phyloP scores from a whole-genome alignment of 2,329 filamentous ascomycete species.

The Coccinonectria pachysandricola region DNA sequence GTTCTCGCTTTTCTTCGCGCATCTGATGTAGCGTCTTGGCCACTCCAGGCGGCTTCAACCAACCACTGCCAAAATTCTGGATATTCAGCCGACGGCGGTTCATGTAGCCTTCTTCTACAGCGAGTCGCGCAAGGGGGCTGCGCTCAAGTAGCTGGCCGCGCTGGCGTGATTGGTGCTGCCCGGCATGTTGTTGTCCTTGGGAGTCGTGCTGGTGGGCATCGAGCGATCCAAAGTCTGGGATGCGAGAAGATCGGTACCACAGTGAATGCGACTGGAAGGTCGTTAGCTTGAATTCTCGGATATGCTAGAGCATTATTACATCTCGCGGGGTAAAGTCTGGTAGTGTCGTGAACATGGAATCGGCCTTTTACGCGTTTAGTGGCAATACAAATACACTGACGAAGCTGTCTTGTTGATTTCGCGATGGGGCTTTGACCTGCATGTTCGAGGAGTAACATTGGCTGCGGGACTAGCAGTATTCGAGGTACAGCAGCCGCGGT shows the following conservation, averaged over 20 bases:
- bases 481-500: conserved; percentile 12
- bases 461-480: conserved; percentile 13
- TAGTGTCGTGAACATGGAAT: conserved; percentile 50
- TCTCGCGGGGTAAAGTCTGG: conserved; percentile 61
- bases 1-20: conserved; percentile 80
- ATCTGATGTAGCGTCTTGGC: conserved; percentile 83
- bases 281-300: conserved; percentile 4
- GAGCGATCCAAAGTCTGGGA: conserved; percentile 29
- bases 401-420: conserved; percentile 4
- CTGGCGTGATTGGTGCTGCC: conserved; percentile 25
- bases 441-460: conserved; percentile 7
- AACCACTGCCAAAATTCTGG: conserved; percentile 75
- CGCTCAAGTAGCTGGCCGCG: conserved; percentile 40
- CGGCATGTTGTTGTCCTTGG: conserved; percentile 18
- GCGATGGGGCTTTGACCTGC: conserved; percentile 8
- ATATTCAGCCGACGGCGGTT: conserved; percentile 71
- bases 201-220: conserved; percentile 21
- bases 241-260: conserved; percentile 60
- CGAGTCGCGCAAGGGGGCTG: conserved; percentile 57
- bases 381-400: conserved; percentile 9
- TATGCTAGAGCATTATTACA: conserved; percentile 33
- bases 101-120: conserved; percentile 66
- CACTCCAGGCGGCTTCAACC: conserved; percentile 84
- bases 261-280: conserved; percentile 55
- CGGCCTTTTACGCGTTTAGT: conserved; percentile 6